A percentile compares a stretch with the other conserved stretches of the same genome.
These are phyloP conservation scores for Apophysomyces trapeziformis DNA, from an alignment of 371 early-diverging fungal species.

Conservation along the genomic window DNA sequence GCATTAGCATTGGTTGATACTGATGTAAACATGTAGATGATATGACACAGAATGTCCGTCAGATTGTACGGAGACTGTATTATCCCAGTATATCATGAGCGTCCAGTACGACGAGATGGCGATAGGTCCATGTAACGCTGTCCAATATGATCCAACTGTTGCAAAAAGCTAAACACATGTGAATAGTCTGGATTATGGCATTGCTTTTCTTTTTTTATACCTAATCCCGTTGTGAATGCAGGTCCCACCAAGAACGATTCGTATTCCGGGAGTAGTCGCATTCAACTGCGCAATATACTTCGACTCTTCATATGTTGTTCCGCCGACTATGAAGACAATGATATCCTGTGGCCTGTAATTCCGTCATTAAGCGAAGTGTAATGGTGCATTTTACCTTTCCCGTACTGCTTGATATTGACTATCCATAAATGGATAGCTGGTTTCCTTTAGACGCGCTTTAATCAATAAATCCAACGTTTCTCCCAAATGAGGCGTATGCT, in stretches of 20 bases:
- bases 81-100: conserved; percentile 12
- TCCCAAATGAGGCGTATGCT: conserved; percentile 87
- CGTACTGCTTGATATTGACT: conserved; percentile 30
- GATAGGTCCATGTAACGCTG: conserved; percentile 15
- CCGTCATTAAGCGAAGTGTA: not conserved
- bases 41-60: too few species aligned
- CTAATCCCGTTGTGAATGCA: conserved; percentile 79
- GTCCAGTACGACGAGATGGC: conserved; percentile 10
- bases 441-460: conserved; percentile 81
- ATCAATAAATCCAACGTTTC: conserved; percentile 77
- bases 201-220: conserved; percentile 21
- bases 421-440: conserved; percentile 80
- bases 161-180: conserved; percentile 21
- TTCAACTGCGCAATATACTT: conserved; percentile 81
- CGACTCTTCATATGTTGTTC: conserved; percentile 93
- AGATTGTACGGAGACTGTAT: not conserved
- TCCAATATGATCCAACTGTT: conserved; percentile 18
- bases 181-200: too few species aligned
- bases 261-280: conserved; percentile 72
- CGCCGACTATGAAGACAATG: conserved; percentile 93
- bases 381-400: conserved; percentile 57
- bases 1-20: too few species aligned
- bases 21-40: too few species aligned
- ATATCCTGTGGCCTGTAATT: conserved; percentile 85
- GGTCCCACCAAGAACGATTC: conserved; percentile 91